Evolutionary conservation across 805 yeast species (phyloP).

Genomic region (Lachancea lanzarotensis): DNA sequence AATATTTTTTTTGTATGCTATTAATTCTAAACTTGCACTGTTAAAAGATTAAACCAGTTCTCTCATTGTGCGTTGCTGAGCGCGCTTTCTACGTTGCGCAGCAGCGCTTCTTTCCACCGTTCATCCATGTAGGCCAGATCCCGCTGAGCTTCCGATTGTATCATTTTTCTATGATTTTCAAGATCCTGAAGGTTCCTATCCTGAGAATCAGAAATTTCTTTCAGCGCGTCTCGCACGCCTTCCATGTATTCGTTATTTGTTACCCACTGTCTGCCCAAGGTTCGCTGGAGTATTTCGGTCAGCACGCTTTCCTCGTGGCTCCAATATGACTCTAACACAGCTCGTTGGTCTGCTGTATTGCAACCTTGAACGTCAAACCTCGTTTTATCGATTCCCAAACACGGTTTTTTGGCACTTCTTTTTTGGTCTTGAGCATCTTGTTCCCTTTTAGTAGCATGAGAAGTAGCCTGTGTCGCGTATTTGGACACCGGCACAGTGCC

Average conservation of each 20-base stretch:
- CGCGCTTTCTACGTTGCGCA: constrained; percentile 8
- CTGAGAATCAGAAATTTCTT: constrained; percentile 33
- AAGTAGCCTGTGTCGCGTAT: not conserved
- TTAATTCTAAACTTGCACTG: constrained; percentile 1
- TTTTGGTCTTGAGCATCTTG: constrained; percentile 1
- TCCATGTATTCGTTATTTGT: constrained; percentile 32
- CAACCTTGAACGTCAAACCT: constrained; percentile 22
- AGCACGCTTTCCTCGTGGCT: constrained; percentile 35
- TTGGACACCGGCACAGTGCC: not conserved
- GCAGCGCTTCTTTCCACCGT: constrained; percentile 46
- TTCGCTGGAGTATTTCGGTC: constrained; percentile 30
- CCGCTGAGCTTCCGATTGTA: constrained; percentile 41
- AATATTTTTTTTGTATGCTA: constrained; percentile 1
- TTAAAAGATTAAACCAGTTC: not conserved
- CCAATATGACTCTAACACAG: constrained; percentile 25
- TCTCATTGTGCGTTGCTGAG: not conserved
- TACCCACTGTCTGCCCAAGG: constrained; percentile 34
- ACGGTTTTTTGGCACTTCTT: constrained; percentile 4
- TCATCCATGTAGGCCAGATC: constrained; percentile 39
- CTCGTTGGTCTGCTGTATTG: constrained; percentile 17
- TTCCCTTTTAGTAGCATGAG: not conserved
- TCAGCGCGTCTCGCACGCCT: constrained; percentile 26
- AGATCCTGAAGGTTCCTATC: constrained; percentile 39
- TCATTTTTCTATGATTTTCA: constrained; percentile 36
- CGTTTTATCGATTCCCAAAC: constrained; percentile 29